These are phyloP conservation scores for Phaeomoniella chlamydospora DNA, from an alignment of 2,329 filamentous ascomycete genomes.

Conservation along the genomic window DNA sequence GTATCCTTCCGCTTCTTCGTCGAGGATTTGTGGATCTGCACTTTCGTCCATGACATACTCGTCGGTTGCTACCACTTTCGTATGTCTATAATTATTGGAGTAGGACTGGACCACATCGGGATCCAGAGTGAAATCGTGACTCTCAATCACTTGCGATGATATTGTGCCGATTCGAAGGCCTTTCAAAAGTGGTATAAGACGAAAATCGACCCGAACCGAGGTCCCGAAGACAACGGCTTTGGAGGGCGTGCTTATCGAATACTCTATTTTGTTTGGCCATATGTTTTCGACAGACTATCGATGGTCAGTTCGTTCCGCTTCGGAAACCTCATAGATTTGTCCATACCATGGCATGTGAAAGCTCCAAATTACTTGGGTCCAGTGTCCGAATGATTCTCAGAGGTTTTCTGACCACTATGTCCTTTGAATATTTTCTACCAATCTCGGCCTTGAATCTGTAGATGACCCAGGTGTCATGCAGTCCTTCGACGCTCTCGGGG, in stretches of 20 bases:
- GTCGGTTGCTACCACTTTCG: slow-evolving; percentile 49
- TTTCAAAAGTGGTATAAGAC: slow-evolving; percentile 77
- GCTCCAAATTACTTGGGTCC: slow-evolving; percentile 60
- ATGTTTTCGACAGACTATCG: slow-evolving; percentile 71
- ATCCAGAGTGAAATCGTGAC: slow-evolving; percentile 49
- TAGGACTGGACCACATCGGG: slow-evolving; percentile 23
- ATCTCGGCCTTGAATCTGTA: slow-evolving; percentile 88
- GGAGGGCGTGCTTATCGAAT: slow-evolving; percentile 82
- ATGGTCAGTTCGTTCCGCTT: too few relatives aligned
- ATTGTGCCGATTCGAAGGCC: slow-evolving; percentile 76
- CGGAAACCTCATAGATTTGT: too few relatives aligned
- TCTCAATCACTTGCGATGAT: slow-evolving; percentile 65
- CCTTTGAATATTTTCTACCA: slow-evolving; percentile 78
- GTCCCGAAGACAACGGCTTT: slow-evolving; percentile 92
- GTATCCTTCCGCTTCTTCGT: slow-evolving; percentile 47
- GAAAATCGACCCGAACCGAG: slow-evolving; percentile 69
- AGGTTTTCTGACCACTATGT: slow-evolving; percentile 66
- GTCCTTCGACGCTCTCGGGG: slow-evolving; percentile 81
- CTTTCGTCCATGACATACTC: slow-evolving; percentile 58
- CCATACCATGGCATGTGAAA: slow-evolving; percentile 67
- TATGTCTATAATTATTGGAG: slow-evolving; percentile 15
- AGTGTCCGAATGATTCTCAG: slow-evolving; percentile 65
- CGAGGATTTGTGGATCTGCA: slow-evolving; percentile 36
- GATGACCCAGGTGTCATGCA: slow-evolving; percentile 72
- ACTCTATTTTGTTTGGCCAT: slow-evolving; percentile 96